These are phyloP conservation scores for Apophysomyces trapeziformis DNA, from an alignment of 371 early-diverging fungal species.

Conservation along the genomic window DNA sequence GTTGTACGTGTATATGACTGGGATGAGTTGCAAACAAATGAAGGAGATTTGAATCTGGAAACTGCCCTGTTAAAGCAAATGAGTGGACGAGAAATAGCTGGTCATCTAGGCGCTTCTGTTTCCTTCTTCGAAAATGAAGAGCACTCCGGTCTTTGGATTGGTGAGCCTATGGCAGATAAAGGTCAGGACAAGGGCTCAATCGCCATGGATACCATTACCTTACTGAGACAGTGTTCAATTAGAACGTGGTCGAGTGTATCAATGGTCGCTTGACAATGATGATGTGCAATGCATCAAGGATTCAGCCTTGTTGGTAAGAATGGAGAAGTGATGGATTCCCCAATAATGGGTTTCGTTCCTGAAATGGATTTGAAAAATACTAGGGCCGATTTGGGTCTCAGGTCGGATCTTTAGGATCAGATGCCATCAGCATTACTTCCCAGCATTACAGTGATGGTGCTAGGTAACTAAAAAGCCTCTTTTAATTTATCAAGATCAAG, in stretches of 20 bases:
- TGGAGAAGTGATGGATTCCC: neutral
- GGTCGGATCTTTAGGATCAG: constrained; percentile 24
- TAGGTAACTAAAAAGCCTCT: constrained; percentile 23
- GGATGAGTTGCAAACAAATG: neutral
- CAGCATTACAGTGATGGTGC: constrained; percentile 37
- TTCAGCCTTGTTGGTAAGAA: constrained; percentile 23
- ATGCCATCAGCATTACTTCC: constrained; percentile 39
- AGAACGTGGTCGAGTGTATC: constrained; percentile 48
- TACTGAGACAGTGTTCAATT: too few relatives aligned
- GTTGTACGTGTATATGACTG: constrained; percentile 42
- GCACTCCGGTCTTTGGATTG: constrained; percentile 41
- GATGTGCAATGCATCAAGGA: constrained; percentile 29
- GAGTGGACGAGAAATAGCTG: constrained; percentile 39
- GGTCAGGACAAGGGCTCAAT: constrained; percentile 20
- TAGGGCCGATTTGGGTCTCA: constrained; percentile 50
- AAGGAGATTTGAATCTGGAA: constrained; percentile 15
- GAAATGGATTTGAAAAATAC: constrained; percentile 14
- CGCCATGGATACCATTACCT: too few relatives aligned
- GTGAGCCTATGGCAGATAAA: constrained; percentile 51
- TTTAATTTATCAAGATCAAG: neutral
- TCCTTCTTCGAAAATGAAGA: constrained; percentile 23
- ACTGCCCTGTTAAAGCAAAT: constrained; percentile 25
- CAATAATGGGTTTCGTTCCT: neutral
- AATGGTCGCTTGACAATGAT: constrained; percentile 24
- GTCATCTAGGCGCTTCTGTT: constrained; percentile 48